These are phyloP conservation scores for Raffaelea albimanens DNA, from an alignment of 2,329 filamentous ascomycete genomes.

Conservation along the genomic window DNA sequence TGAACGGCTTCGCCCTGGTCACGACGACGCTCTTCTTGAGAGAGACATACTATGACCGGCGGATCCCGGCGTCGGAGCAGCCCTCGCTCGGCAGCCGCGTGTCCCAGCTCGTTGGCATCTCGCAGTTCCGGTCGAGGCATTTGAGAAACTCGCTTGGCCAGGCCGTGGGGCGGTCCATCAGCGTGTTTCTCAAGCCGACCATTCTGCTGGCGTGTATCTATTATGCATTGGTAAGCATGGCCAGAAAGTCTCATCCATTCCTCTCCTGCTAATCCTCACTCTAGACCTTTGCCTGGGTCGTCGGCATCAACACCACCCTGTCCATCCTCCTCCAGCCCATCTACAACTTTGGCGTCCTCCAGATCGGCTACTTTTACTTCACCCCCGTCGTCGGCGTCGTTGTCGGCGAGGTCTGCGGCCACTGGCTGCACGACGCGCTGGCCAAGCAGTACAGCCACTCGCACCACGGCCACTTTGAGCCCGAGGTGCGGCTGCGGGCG, in stretches of 20 bases:
- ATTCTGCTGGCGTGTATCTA: conserved; percentile 26
- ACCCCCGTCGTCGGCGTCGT: conserved; percentile 44
- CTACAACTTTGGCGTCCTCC: conserved; percentile 38
- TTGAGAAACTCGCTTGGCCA: conserved; percentile 29
- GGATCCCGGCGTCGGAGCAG: conserved; percentile 24
- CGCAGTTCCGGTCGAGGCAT: conserved; percentile 25
- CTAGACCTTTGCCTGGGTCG: conserved; percentile 37
- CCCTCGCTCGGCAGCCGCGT: conserved; percentile 22
- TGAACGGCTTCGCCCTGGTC: conserved; percentile 26
- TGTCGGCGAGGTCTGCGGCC: conserved; percentile 43
- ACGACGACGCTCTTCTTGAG: conserved; percentile 31
- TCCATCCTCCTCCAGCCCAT: conserved; percentile 39
- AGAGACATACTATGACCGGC: conserved; percentile 41
- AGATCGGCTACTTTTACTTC: conserved; percentile 50
- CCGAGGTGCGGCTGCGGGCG: conserved; percentile 42
- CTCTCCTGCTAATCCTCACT: too few species aligned
- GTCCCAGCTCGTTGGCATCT: conserved; percentile 19
- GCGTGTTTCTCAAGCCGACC: conserved; percentile 28
- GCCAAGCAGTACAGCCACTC: conserved; percentile 32
- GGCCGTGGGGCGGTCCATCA: conserved; percentile 27
- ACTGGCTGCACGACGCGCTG: conserved; percentile 45
- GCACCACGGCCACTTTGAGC: conserved; percentile 44
- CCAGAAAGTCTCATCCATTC: too few species aligned
- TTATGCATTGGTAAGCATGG: conserved; percentile 21
- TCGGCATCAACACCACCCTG: conserved; percentile 48